Evolutionary conservation across 2,329 filamentous ascomycete genomes (phyloP).

Genomic region (Helotiales sp.): DNA sequence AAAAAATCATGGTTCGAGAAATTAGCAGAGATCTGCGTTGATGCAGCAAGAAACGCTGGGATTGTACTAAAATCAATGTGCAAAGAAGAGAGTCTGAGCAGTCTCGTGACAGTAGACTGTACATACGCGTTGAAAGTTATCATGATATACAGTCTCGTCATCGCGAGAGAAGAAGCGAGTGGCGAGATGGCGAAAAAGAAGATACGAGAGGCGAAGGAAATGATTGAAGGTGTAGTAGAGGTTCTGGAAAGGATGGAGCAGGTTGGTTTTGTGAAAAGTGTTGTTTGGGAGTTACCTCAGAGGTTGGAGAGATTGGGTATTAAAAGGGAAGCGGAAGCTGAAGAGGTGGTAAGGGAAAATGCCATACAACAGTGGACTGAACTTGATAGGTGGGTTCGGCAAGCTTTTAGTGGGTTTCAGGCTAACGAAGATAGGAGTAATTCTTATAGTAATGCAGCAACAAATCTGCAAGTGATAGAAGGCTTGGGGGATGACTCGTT

Average conservation of each 20-base stretch:
- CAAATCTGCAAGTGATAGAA: conserved; percentile 11
- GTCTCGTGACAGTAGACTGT: conserved; percentile 19
- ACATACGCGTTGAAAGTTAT: conserved; percentile 17
- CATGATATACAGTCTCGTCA: conserved; percentile 20
- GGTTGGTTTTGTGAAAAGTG: conserved; percentile 21
- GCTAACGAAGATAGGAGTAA: neutral
- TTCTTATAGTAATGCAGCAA: conserved; percentile 1
- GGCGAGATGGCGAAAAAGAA: neutral
- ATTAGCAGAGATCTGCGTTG: conserved; percentile 20
- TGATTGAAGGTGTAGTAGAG: conserved; percentile 13
- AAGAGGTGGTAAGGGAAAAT: neutral
- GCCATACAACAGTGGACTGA: conserved; percentile 2
- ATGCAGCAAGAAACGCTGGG: conserved; percentile 19
- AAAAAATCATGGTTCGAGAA: conserved; percentile 23
- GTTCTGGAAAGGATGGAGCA: conserved; percentile 23
- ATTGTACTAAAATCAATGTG: conserved; percentile 18
- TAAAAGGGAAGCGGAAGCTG: conserved; percentile 2
- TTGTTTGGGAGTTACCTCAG: conserved; percentile 16
- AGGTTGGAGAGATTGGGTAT: conserved; percentile 15
- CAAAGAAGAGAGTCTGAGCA: conserved; percentile 17
- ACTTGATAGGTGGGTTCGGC: conserved; percentile 8
- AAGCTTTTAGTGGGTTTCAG: neutral
- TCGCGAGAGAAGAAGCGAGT: conserved; percentile 13
- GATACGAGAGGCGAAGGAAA: conserved; percentile 4
- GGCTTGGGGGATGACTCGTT: conserved; percentile 14